A percentile compares a stretch with the other conserved stretches of the same genome.
Conservation (phyloP, 495 filamentous ascomycete species). For the Parmelia sp. region DNA sequence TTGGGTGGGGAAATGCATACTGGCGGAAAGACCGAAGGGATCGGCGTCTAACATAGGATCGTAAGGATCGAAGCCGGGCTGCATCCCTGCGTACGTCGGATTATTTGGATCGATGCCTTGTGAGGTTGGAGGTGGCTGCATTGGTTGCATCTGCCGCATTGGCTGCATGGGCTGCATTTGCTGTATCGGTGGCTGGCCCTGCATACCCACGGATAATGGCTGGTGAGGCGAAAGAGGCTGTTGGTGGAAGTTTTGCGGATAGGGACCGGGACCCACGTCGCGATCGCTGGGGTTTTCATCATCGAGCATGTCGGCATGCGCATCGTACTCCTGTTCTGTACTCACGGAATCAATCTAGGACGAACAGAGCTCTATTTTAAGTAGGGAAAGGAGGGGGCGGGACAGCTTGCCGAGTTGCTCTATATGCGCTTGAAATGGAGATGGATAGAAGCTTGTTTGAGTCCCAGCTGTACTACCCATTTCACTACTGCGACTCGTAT, state of each 20-base stretch:
- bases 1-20: constrained; percentile 89
- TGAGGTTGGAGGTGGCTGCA: constrained; percentile 27
- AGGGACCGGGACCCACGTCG: constrained; percentile 61
- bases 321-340: constrained; percentile 99
- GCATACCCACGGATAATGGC: constrained; percentile 34
- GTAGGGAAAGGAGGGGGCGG: constrained; percentile 48
- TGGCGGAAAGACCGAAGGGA: constrained; percentile 83
- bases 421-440: constrained; percentile 87
- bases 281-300: constrained; percentile 61
- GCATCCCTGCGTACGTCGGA: constrained; percentile 49
- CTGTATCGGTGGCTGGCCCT: constrained; percentile 25
- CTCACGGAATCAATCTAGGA: constrained; percentile 73
- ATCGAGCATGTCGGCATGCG: constrained; percentile 89
- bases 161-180: constrained; percentile 34
- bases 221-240: constrained; percentile 40
- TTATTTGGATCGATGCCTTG: constrained; percentile 37
- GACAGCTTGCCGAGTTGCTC: constrained; percentile 94
- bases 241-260: constrained; percentile 51
- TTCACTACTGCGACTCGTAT: constrained; percentile 23
- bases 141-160: constrained; percentile 22
- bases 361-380: constrained; percentile 62
- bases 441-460: constrained; percentile 64
- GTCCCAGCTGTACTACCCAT: constrained; percentile 28
- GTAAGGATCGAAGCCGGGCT: constrained; percentile 68
- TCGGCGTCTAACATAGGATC: constrained; percentile 82